A percentile compares a stretch with the other conserved stretches of the same genome.
These are phyloP conservation scores for Neoboletus magnificus DNA, from an alignment of 768 basidiomycete species.

Conservation along the genomic window DNA sequence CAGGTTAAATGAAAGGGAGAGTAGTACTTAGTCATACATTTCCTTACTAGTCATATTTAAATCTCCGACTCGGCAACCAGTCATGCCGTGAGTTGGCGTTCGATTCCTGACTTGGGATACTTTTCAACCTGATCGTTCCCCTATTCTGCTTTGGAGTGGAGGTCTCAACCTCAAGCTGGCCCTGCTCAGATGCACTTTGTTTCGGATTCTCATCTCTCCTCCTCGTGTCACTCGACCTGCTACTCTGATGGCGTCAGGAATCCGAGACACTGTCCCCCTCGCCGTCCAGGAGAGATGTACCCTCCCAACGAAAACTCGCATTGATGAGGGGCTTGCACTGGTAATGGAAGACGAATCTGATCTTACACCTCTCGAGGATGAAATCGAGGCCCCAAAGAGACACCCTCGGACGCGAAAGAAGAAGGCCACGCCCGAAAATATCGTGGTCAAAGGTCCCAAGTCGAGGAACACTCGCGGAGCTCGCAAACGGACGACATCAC, in stretches of 20 bases:
- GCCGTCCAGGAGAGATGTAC: not conserved
- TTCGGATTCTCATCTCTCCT: not conserved
- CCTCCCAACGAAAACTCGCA: slow-evolving; percentile 1
- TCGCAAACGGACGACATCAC: slow-evolving; percentile 9
- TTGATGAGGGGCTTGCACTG: not conserved
- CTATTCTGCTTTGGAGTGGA: slow-evolving; percentile 7
- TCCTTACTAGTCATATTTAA: slow-evolving; percentile 11
- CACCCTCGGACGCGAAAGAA: not conserved
- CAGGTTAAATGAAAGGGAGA: not conserved
- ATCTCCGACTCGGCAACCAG: slow-evolving; percentile 16
- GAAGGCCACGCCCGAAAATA: not conserved
- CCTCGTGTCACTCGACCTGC: not conserved
- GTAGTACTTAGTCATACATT: slow-evolving; percentile 7
- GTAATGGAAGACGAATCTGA: slow-evolving; percentile 9
- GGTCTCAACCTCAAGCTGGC: not conserved
- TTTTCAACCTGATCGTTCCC: slow-evolving; percentile 3
- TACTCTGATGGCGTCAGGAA: not conserved
- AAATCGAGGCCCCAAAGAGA: not conserved
- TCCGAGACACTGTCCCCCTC: not conserved
- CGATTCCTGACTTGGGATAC: not conserved
- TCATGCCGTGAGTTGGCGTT: not conserved
- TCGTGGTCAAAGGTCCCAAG: not conserved
- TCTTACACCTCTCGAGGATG: slow-evolving; percentile 15
- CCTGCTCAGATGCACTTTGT: not conserved
- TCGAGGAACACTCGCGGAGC: not conserved